Evolutionary conservation across 2,329 filamentous ascomycete genomes (phyloP).

Genomic region (Aotearoamyces nothofagi): DNA sequence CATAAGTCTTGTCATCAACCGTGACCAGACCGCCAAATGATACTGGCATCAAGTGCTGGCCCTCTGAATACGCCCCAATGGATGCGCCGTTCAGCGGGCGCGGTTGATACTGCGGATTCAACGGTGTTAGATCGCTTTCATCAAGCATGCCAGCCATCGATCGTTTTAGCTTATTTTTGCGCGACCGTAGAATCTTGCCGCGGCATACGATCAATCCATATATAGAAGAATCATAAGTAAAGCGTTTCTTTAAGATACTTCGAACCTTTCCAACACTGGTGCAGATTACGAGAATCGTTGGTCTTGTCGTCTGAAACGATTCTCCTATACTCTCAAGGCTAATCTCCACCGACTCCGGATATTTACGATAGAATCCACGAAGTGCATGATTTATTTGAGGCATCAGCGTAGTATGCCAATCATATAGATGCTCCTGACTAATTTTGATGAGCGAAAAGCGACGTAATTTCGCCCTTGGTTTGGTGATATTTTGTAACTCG

Average conservation of each 20-base stretch:
- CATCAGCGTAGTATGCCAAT: constrained; percentile 59
- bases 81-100: constrained; percentile 75
- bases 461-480: constrained; percentile 31
- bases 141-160: constrained; percentile 24
- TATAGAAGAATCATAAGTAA: constrained; percentile 49
- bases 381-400: constrained; percentile 59
- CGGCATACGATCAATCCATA: constrained; percentile 59
- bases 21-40: constrained; percentile 80
- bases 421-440: constrained; percentile 45
- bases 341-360: constrained; percentile 65
- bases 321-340: constrained; percentile 63
- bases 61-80: constrained; percentile 78
- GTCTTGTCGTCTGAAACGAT: constrained; percentile 45
- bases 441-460: constrained; percentile 44
- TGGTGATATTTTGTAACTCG: too few relatives aligned
- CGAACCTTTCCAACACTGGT: constrained; percentile 60
- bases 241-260: constrained; percentile 52
- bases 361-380: constrained; percentile 54
- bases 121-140: constrained; percentile 28
- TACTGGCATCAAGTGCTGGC: constrained; percentile 76
- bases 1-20: constrained; percentile 71
- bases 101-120: constrained; percentile 66
- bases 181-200: constrained; percentile 50
- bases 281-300: constrained; percentile 66
- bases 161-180: constrained; percentile 24